These are phyloP conservation scores for Cyclanthera cordifolia DNA, from an alignment of 306 rosid genomes.

Conservation along the genomic window DNA sequence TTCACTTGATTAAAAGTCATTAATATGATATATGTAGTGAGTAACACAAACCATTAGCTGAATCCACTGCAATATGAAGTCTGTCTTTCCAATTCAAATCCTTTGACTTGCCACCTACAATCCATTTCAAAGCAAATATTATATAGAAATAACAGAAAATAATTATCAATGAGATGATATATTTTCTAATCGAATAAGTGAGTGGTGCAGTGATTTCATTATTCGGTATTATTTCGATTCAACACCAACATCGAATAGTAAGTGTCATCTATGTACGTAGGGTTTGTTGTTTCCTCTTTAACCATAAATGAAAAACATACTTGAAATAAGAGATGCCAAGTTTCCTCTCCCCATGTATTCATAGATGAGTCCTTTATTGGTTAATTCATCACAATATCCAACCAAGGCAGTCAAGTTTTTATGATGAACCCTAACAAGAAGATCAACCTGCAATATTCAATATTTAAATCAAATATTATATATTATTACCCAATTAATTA, in stretches of 20 bases:
- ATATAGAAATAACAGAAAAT: too few species aligned
- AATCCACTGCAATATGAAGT: slow-evolving; percentile 12
- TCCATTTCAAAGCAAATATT: not conserved
- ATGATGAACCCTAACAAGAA: slow-evolving; percentile 35
- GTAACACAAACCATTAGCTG: slow-evolving; percentile 9
- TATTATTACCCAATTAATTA: too few species aligned
- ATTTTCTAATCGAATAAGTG: too few species aligned
- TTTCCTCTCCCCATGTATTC: slow-evolving; percentile 45
- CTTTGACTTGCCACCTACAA: not conserved
- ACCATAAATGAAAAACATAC: slow-evolving; percentile 1
- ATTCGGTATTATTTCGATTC: too few species aligned
- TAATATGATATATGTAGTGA: too few species aligned
- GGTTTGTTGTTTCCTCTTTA: too few species aligned
- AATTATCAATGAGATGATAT: too few species aligned
- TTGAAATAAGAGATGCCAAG: slow-evolving; percentile 29
- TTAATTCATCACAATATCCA: slow-evolving; percentile 42
- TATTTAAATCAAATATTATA: not conserved
- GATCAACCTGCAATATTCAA: slow-evolving; percentile 27
- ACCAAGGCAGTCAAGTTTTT: slow-evolving; percentile 37
- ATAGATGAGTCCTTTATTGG: slow-evolving; percentile 40
- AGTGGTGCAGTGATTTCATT: too few species aligned
- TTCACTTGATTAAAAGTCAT: too few species aligned
- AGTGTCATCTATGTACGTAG: too few species aligned
- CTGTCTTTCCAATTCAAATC: slow-evolving; percentile 9
- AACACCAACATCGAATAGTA: too few species aligned